Conservation (phyloP, 2,329 filamentous ascomycete genomes). For the Teratosphaeria pseudoeucalypti region DNA sequence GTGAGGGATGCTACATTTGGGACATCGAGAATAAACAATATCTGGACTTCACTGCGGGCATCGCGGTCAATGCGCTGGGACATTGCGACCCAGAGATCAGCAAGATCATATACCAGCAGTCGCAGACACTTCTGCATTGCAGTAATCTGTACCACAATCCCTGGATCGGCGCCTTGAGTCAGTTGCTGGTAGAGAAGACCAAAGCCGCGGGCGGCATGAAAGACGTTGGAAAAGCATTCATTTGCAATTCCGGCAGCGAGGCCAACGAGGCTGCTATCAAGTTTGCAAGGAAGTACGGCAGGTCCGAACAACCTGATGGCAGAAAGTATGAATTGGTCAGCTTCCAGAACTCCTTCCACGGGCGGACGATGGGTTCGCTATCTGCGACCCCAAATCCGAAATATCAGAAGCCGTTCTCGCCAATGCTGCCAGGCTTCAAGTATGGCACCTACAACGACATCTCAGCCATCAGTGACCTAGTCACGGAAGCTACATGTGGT, state of each 20-base stretch:
- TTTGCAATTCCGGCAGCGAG: conserved; percentile 94
- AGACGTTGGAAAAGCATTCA: conserved; percentile 68
- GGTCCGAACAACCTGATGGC: conserved; percentile 33
- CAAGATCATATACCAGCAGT: conserved; percentile 57
- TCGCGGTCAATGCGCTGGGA: conserved; percentile 86
- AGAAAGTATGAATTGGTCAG: conserved; percentile 76
- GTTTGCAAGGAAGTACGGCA: conserved; percentile 86
- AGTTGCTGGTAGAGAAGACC: conserved; percentile 75
- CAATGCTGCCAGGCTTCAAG: conserved; percentile 88
- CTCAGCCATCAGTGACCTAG: conserved; percentile 56
- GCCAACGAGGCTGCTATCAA: conserved; percentile 98
- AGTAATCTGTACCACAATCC: conserved; percentile 97
- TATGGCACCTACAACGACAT: conserved; percentile 82
- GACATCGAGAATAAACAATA: conserved; percentile 84
- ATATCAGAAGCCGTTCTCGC: conserved; percentile 88
- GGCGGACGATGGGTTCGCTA: conserved; percentile 86
- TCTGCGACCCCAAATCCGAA: conserved; percentile 98
- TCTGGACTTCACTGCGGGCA: conserved; percentile 89
- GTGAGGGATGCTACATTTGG: conserved; percentile 78
- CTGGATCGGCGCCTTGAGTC: conserved; percentile 83
- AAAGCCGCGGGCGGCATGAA: conserved; percentile 70
- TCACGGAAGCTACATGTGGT: conserved; percentile 79
- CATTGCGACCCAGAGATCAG: conserved; percentile 77
- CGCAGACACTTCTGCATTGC: conserved; percentile 69
- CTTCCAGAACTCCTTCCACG: conserved; percentile 88